Evolutionary conservation across 2,329 filamentous ascomycete species (phyloP).

Genomic region (Hymenoscyphus salicellus): DNA sequence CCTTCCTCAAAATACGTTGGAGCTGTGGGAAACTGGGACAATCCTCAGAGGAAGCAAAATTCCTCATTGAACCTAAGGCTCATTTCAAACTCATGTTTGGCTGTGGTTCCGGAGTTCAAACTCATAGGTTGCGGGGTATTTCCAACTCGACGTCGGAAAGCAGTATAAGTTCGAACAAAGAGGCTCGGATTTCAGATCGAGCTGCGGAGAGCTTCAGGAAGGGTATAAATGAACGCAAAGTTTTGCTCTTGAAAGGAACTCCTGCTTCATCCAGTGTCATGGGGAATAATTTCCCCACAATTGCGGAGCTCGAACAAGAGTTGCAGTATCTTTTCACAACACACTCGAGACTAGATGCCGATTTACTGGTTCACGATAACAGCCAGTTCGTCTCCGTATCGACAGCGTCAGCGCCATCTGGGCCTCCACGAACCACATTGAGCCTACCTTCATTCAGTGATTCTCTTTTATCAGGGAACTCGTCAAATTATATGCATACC

Average conservation of each 20-base stretch:
- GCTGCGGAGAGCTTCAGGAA: not conserved
- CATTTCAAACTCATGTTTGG: slow-evolving; percentile 7
- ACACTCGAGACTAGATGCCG: not conserved
- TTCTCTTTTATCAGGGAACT: not conserved
- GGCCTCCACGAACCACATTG: not conserved
- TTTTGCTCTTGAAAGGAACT: not conserved
- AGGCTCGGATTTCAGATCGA: not conserved
- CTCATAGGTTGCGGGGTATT: not conserved
- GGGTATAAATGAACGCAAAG: not conserved
- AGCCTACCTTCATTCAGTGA: not conserved
- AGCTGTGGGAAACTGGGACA: slow-evolving; percentile 7
- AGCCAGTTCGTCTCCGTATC: not conserved
- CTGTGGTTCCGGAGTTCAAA: not conserved
- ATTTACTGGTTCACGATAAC: not conserved
- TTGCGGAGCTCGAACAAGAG: not conserved
- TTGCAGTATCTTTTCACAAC: not conserved
- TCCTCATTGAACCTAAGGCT: slow-evolving; percentile 2
- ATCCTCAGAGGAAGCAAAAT: not conserved
- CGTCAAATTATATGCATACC: not conserved
- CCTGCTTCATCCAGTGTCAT: not conserved
- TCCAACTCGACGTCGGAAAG: not conserved
- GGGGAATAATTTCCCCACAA: not conserved
- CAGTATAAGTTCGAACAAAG: not conserved
- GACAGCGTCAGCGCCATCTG: not conserved
- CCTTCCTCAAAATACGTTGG: not conserved